These are phyloP conservation scores for Aspergillus chevalieri DNA, from an alignment of 2,329 filamentous ascomycete genomes.

Conservation along the genomic window DNA sequence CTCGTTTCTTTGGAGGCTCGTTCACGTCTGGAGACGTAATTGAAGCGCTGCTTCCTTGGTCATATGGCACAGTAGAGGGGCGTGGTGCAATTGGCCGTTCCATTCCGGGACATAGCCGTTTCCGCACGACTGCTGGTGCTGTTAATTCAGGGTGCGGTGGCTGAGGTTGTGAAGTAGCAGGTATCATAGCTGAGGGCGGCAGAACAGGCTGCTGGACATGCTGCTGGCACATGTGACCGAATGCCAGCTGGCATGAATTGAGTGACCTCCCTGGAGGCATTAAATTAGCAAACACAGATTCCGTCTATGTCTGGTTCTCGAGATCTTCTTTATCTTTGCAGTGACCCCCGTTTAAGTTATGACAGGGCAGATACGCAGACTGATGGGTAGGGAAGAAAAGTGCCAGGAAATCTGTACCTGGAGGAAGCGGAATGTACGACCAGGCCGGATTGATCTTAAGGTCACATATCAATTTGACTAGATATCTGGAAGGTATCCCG, in stretches of 20 bases:
- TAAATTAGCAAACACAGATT: slow-evolving; percentile 10
- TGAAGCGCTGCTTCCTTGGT: slow-evolving; percentile 27
- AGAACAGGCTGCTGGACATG: slow-evolving; percentile 19
- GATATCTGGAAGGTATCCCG: slow-evolving; percentile 29
- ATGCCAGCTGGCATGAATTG: slow-evolving; percentile 33
- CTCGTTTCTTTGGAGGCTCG: slow-evolving; percentile 36
- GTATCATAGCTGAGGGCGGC: slow-evolving; percentile 11
- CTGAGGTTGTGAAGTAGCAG: slow-evolving; percentile 11
- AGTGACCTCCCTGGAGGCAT: slow-evolving; percentile 31
- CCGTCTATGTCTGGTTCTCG: background rate
- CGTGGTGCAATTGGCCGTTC: slow-evolving; percentile 29
- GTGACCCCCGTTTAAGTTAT: background rate
- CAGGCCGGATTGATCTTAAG: slow-evolving; percentile 32
- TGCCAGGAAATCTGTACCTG: slow-evolving; percentile 28
- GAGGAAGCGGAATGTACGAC: slow-evolving; percentile 38
- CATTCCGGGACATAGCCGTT: slow-evolving; percentile 22
- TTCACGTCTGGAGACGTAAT: slow-evolving; percentile 32
- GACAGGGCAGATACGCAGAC: background rate
- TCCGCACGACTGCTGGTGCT: slow-evolving; percentile 19
- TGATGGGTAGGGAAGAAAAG: background rate
- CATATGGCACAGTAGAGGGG: slow-evolving; percentile 33
- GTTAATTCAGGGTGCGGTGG: slow-evolving; percentile 16
- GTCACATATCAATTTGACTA: slow-evolving; percentile 35
- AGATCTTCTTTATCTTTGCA: background rate
- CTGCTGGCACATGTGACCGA: slow-evolving; percentile 28